Conservation (phyloP, 2,329 filamentous ascomycete genomes). For the Aspergillus pseudoterreus region DNA sequence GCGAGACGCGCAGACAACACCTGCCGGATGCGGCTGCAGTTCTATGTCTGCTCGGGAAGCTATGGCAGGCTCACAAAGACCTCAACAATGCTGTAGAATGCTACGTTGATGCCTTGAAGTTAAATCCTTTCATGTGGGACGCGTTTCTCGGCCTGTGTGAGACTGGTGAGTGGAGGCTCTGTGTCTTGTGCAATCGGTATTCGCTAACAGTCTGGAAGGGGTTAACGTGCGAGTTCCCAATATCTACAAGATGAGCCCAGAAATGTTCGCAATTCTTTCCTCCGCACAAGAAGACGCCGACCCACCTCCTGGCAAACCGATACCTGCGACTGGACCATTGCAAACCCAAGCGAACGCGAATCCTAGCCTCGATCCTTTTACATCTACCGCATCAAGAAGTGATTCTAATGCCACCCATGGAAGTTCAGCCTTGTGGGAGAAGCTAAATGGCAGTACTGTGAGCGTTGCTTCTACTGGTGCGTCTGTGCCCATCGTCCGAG, state of each 20-base stretch:
- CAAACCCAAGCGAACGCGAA: constrained; percentile 36
- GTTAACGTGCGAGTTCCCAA: constrained; percentile 77
- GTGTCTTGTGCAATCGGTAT: not conserved
- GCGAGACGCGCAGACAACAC: constrained; percentile 68
- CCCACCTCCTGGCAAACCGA: constrained; percentile 28
- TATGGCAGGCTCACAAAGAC: constrained; percentile 77
- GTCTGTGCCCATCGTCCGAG: constrained; percentile 36
- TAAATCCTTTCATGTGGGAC: constrained; percentile 98
- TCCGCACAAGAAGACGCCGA: constrained; percentile 29
- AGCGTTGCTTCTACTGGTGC: constrained; percentile 34
- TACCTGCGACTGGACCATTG: constrained; percentile 28
- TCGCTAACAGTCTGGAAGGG: constrained; percentile 48
- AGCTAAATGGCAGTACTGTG: constrained; percentile 45
- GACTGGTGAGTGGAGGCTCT: constrained; percentile 47
- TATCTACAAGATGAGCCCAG: constrained; percentile 73
- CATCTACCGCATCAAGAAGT: constrained; percentile 27
- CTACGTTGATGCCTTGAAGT: constrained; percentile 83
- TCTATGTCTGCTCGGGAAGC: constrained; percentile 78
- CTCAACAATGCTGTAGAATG: constrained; percentile 78
- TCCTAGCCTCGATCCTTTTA: constrained; percentile 43
- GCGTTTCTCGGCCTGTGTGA: constrained; percentile 87
- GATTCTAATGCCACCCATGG: constrained; percentile 34
- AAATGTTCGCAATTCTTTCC: constrained; percentile 54
- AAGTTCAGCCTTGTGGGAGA: constrained; percentile 47
- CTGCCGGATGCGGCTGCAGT: constrained; percentile 80